These are phyloP conservation scores for Clarkia xantiana DNA, from an alignment of 345 rosid genomes.

Conservation along the genomic window DNA sequence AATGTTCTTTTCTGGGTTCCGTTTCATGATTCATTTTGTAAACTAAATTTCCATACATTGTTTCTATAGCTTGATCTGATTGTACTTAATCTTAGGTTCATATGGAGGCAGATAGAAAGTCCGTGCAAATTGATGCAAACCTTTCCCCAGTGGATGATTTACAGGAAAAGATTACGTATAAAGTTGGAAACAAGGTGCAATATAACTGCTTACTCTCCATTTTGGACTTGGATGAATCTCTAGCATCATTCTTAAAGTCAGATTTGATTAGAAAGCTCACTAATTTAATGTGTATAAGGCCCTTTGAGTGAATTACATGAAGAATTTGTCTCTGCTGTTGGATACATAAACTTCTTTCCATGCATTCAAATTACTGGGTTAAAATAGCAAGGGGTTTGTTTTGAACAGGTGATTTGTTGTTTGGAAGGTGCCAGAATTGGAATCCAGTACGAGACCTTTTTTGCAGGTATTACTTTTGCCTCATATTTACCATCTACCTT, in stretches of 20 bases:
- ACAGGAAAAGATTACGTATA: constrained; percentile 59
- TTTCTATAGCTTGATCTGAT: too few species aligned
- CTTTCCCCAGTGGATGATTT: constrained; percentile 19
- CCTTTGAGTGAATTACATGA: too few species aligned
- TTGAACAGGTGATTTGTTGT: constrained; percentile 65
- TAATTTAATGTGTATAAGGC: too few species aligned
- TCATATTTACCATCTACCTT: background rate
- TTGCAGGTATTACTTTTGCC: constrained; percentile 47
- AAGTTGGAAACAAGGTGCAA: constrained; percentile 63
- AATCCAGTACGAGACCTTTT: constrained; percentile 78
- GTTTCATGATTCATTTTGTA: too few species aligned
- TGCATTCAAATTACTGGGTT: background rate
- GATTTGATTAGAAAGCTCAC: too few species aligned
- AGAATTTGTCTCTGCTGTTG: too few species aligned
- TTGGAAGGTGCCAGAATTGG: constrained; percentile 90
- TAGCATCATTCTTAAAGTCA: too few species aligned
- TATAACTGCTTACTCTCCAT: background rate
- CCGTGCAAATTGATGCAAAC: constrained; percentile 38
- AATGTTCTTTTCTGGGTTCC: too few species aligned
- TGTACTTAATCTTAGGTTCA: constrained; percentile 42
- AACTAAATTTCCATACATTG: too few species aligned
- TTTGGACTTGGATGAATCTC: too few species aligned
- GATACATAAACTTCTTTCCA: too few species aligned
- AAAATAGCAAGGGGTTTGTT: background rate
- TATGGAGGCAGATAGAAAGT: constrained; percentile 80